These are phyloP conservation scores for maize (Zea mays) DNA, from an alignment of 176 grass and related monocot genomes.

Conservation along the genomic window DNA sequence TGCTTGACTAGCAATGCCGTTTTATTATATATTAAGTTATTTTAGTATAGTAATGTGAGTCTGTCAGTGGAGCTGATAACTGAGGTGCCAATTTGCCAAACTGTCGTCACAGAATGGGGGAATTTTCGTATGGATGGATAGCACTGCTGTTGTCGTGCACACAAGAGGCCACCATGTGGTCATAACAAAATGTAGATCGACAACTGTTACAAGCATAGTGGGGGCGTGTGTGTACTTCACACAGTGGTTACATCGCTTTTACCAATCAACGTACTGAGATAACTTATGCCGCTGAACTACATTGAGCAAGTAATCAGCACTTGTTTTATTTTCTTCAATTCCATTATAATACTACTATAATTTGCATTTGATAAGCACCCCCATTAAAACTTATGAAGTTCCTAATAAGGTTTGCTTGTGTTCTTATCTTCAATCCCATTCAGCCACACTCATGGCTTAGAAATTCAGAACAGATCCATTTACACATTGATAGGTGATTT, in stretches of 20 bases:
- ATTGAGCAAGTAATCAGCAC: not conserved
- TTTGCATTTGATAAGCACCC: not conserved
- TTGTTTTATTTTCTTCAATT: not conserved
- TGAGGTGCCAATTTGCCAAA: slow-evolving; percentile 9
- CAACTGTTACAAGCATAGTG: not conserved
- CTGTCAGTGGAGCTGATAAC: not conserved
- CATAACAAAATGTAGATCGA: not conserved
- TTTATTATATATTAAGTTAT: not conserved
- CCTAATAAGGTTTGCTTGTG: not conserved
- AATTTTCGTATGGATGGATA: not conserved
- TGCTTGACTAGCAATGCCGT: not conserved
- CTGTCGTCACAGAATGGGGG: not conserved
- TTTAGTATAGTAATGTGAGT: not conserved
- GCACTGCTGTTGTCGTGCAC: not conserved
- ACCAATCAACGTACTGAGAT: not conserved
- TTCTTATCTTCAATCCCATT: not conserved
- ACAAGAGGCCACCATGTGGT: not conserved
- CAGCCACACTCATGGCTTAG: not conserved
- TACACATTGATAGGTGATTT: not conserved
- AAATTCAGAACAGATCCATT: not conserved
- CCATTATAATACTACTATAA: not conserved
- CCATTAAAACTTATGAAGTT: not conserved
- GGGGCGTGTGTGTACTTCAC: not conserved
- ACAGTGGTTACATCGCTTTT: not conserved
- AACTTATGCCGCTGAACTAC: not conserved